Percentiles rank a stretch among this genome's conserved stretches.
phyloP scores from a whole-genome alignment of 148 eudicot species.

The Nyssa sinensis region DNA sequence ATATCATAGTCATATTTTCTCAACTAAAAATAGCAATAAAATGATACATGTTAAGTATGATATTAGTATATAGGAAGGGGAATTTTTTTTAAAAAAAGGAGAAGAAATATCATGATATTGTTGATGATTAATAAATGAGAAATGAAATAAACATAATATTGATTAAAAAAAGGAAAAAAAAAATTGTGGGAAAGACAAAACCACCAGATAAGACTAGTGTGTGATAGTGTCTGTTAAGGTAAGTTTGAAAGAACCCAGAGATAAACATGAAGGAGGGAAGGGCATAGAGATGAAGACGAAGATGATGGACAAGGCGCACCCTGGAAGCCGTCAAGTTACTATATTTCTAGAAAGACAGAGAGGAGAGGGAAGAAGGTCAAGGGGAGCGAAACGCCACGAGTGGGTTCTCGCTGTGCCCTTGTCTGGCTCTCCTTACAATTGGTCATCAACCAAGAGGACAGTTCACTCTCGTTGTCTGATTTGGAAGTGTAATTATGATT shows the following conservation, averaged over 20 bases:
- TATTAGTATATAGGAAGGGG: too few species aligned
- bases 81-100: too few species aligned
- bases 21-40: too few species aligned
- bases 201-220: background rate
- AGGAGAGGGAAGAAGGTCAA: background rate
- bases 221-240: background rate
- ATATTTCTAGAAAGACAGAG: background rate
- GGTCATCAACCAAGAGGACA: background rate
- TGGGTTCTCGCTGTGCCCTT: background rate
- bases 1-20: too few species aligned
- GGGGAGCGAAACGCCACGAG: background rate
- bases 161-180: too few species aligned
- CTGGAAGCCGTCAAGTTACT: background rate
- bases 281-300: background rate
- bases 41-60: too few species aligned
- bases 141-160: too few species aligned
- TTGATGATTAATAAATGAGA: too few species aligned
- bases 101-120: too few species aligned
- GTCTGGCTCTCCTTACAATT: slow-evolving; percentile 2
- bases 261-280: too few species aligned
- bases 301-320: background rate
- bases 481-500: slow-evolving; percentile 1
- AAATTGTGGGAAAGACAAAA: too few species aligned
- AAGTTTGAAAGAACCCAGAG: background rate
- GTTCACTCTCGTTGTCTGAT: slow-evolving; percentile 1